Evolutionary conservation across 2,329 filamentous ascomycete genomes (phyloP), one percentile per base, ranked within the genome.

Genomic region (Didymosphaeria variabile): DNA sequence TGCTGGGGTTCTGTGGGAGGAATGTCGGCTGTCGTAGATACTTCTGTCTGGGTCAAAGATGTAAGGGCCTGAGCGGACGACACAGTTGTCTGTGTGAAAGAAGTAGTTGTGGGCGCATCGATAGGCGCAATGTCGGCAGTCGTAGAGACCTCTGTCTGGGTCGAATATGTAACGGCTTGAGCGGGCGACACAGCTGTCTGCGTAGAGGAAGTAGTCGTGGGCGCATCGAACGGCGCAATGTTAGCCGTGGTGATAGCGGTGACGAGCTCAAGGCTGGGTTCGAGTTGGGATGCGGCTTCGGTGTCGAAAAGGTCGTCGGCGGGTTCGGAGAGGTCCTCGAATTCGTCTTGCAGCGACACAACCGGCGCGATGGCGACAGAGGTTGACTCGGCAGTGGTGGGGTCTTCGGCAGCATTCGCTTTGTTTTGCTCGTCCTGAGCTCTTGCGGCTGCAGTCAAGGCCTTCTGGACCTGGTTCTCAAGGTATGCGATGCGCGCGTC

Each of bases 401-500:
- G 53, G 31, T 44, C 29, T 19, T 32, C 42, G 31, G 53, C 40
- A 5, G 29, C 29, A 17, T 46, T 31, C 17, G 42, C 53, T n/a
- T 23, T 17, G 29, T 31, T 26, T 9, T 40, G 23, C 3, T 10
- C 21, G 21, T 46, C 40, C 15, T 31, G 13, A 5, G 42, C 40
- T 10, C 42, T n/a, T 10, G 13, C 15, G 5, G 34, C 26, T 26
- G 34, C 50, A n/a, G 12, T 13, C 23, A 45, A 29, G 13, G 42
- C 40, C 29, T 46, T 55, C 53, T 55, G 53, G 42, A 23, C 13
- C 19, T 32, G 19, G 29, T 21, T 46, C 19, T 55, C 53, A 19
- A 55, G 53, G n/a, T 36, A 29, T 10, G 12, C n/a, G 42, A 55
- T 55, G 53, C 53, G 53, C 4, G 42, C 53, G 42, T 55, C 53